Conservation (phyloP, 148 eudicot genomes). For the Diospyros lotus region DNA sequence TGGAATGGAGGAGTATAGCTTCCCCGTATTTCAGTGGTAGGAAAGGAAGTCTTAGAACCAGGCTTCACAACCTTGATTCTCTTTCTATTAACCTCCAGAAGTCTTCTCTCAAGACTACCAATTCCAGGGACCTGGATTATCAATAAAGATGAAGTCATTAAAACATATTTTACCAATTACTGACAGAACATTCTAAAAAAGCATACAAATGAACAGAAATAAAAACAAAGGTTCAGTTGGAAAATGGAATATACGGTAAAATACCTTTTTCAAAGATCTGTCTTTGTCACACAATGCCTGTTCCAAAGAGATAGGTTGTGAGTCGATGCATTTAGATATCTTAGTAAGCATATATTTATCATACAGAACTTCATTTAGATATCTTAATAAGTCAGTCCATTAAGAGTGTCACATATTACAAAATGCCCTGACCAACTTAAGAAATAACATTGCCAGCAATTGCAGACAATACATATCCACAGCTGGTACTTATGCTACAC, state of each 20-base stretch:
- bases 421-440: neutral
- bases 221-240: slow-evolving; percentile 9
- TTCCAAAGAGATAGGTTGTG: slow-evolving; percentile 18
- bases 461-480: too few species aligned
- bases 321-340: neutral
- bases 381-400: neutral
- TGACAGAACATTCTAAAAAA: too few species aligned
- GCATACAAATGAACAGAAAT: neutral
- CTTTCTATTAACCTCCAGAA: slow-evolving; percentile 87
- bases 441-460: neutral
- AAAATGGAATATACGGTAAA: slow-evolving; percentile 4
- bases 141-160: neutral
- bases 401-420: neutral
- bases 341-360: neutral
- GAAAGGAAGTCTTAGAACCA: slow-evolving; percentile 93
- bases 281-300: slow-evolving; percentile 91
- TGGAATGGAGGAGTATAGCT: slow-evolving; percentile 95
- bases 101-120: slow-evolving; percentile 82
- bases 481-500: too few species aligned
- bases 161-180: neutral
- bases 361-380: neutral
- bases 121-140: slow-evolving; percentile 53
- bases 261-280: slow-evolving; percentile 69
- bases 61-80: slow-evolving; percentile 92
- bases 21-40: slow-evolving; percentile 92